Evolutionary conservation across 495 filamentous ascomycete species (phyloP), one percentile per base, ranked within the genome.

Genomic region (Podospora didyma): DNA sequence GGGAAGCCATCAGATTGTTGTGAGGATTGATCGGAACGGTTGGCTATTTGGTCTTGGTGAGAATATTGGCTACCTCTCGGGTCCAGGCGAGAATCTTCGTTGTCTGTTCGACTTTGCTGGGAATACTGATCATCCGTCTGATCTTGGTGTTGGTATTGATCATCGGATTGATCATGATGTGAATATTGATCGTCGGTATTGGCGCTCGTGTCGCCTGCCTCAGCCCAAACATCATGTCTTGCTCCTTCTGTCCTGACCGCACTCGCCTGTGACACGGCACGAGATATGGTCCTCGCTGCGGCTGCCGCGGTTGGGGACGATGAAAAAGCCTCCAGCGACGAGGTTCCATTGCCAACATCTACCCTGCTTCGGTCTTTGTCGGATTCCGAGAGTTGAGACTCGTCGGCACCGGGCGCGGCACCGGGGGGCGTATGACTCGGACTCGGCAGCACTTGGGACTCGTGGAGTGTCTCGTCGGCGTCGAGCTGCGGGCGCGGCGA

Each of bases 261-360:
- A n/a, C 73, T 79, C 41, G 73, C 69, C 59, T 67, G 73, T 1
- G 81, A 81, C 26, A 80, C 60, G 35, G 73, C 77, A 28, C 80
- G 73, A 7, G 82, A 82, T 1, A 80, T 66, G 2, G 77, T 81
- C 56, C 86, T 75, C 31, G 80, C 81, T 11, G 83, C 78, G 0
- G 83, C 85, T 2, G 84, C 85, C 9, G 82, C 81, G 0, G 84
- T 82, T 14, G 88, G 88, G 7, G 86, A 89, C 3, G 87, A 89
- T 7, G 78, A 77, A 49, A 85, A 71, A 9, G 75, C 78, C 62
- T 89, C 86, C 2, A 87, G 66, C 3, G 79, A 78, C 12, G 82
- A 83, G 0, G 82, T 84, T n/a, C 69, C 66, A 23, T 62, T 62
- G 7, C 57, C 58, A 19, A 59, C 61, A 21, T 75, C 75, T 17